phyloP scores from a whole-genome alignment of 352 stramenopile species.

The Thraustotheca clavata region DNA sequence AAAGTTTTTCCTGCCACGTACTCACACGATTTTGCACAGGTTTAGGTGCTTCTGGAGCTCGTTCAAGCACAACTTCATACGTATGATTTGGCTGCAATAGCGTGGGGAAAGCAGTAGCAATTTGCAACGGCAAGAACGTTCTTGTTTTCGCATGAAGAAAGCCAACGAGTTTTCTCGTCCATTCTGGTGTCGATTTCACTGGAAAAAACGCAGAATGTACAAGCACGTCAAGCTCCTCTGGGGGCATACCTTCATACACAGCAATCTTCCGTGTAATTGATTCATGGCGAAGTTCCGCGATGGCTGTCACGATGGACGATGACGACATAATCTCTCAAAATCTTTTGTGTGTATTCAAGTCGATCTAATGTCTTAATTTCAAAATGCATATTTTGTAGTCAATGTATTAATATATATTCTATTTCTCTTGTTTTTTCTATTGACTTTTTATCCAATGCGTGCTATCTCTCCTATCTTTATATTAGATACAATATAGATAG shows the following conservation, averaged over 20 bases:
- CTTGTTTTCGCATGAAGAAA: conserved; percentile 17
- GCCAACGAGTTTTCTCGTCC: conserved; percentile 1
- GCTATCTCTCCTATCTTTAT: too few species aligned
- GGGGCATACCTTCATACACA: conserved; percentile 1
- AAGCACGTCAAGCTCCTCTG: not conserved
- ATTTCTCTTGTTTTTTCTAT: too few species aligned
- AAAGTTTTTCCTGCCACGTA: conserved; percentile 4
- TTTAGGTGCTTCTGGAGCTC: not conserved
- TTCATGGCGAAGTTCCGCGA: conserved; percentile 1
- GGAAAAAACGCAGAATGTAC: conserved; percentile 10
- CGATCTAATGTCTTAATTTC: too few species aligned
- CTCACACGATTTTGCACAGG: not conserved
- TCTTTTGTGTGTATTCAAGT: not conserved
- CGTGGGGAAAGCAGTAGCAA: conserved; percentile 5
- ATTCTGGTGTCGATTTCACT: not conserved
- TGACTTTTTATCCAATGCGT: too few species aligned
- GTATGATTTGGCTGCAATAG: conserved; percentile 15
- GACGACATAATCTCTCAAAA: not conserved
- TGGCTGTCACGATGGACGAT: not conserved
- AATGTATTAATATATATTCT: too few species aligned
- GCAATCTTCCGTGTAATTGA: conserved; percentile 6
- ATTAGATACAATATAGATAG: too few species aligned
- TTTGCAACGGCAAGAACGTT: conserved; percentile 1
- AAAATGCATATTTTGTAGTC: too few species aligned
- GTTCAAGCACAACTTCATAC: conserved; percentile 10